Base-by-base conservation (phyloP, 2,329 filamentous ascomycete species). In the Microdochium nivale region DNA sequence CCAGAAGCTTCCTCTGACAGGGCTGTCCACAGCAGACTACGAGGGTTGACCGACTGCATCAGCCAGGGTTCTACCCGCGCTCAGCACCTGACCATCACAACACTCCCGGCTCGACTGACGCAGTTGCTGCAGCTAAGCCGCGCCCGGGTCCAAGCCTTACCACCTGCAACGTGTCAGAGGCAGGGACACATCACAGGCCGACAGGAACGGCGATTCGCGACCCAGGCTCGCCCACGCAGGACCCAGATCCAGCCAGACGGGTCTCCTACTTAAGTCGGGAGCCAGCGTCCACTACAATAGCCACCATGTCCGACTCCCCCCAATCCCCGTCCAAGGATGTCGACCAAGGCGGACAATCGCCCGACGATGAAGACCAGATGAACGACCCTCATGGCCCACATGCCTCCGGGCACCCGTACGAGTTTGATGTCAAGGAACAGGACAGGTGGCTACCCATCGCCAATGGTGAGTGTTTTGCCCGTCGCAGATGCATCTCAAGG, bases 341-440 rank as follows among this genome's bases (percentile, higher is more conserved):
- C 80, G 92, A 96, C 80, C 87, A 86, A 80, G 86, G 83, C 82
- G 87, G 82, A 82, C 88, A 90, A 79, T 95, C 90, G 78, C 85
- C 86, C 79, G 90, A 94, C 77, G 89, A 95, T 78, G 89, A 94
- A 79, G 85, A 86, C 79, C 86, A 87, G 82, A 95, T 95, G 88
- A 90, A 95, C 77, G 88, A 90, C 71, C 76, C 80, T 75, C 81
- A 85, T 72, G 86, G 88, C 76, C 80, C 83, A 84, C 86, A 90
- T 77, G 78, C 79, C 70, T 80, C 80, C 71, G 86, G 81, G 70
- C 79, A 87, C 73, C 84, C 77, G 72, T 90, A 90, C 69, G 92
- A 97, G 77, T 96, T 96, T 70, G 92, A 97, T 76, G 92, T 97
- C 73, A 97, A 97, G 80, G 94, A 99, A 75, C 94, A 99, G 75